Percentiles rank a stretch among this genome's conserved stretches.
These are phyloP conservation scores for Pharus latifolius DNA, from an alignment of 176 grass and related monocot genomes.

Conservation along the genomic window DNA sequence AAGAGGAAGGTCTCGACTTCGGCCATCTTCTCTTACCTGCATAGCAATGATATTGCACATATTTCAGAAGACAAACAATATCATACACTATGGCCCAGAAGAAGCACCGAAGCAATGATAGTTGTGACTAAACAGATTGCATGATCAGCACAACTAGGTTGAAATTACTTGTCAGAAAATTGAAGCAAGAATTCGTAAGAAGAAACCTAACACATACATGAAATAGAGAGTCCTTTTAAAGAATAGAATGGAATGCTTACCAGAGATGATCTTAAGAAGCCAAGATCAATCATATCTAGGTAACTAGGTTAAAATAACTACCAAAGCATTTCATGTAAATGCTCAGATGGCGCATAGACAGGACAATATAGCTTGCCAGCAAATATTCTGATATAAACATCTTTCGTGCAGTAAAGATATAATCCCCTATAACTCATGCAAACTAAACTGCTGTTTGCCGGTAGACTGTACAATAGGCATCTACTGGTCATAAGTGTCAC, in stretches of 20 bases:
- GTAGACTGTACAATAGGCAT: too few species aligned
- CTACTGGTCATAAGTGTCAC: too few species aligned
- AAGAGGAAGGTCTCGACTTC: constrained; percentile 33
- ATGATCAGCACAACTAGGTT: not conserved
- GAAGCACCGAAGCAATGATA: not conserved
- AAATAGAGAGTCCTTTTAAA: too few species aligned
- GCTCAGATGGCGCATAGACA: not conserved
- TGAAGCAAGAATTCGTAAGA: too few species aligned
- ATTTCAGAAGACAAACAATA: not conserved
- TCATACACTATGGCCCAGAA: not conserved
- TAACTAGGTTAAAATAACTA: too few species aligned
- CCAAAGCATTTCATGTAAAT: not conserved
- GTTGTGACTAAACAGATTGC: not conserved
- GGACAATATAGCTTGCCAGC: not conserved
- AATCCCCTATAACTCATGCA: not conserved
- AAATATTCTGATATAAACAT: not conserved
- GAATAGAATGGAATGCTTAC: too few species aligned
- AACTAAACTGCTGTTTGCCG: not conserved
- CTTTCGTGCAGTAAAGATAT: not conserved
- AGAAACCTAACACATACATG: too few species aligned
- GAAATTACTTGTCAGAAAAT: not conserved
- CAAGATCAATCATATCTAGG: too few species aligned
- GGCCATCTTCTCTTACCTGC: constrained; percentile 31
- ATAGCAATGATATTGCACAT: not conserved
- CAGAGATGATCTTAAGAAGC: too few species aligned